phyloP scores from a whole-genome alignment of 148 eudicot genomes.

The Mesembryanthemum crystallinum region DNA sequence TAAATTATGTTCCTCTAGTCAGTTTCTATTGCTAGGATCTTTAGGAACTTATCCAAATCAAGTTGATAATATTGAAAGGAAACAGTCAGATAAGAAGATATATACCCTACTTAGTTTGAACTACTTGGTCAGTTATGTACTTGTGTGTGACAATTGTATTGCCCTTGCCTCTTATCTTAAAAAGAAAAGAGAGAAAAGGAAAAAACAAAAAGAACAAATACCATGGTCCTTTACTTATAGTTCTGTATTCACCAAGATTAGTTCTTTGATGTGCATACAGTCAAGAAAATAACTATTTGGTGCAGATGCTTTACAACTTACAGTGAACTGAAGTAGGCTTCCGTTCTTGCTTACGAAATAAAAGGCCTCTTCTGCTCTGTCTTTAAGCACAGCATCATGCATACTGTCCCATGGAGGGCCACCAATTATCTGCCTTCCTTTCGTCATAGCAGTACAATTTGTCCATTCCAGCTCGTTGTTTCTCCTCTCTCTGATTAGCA shows the following conservation, averaged over 20 bases:
- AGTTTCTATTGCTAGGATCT: neutral
- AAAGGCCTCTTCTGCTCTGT: slow-evolving; percentile 51
- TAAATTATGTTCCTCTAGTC: neutral
- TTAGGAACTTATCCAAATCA: too few relatives aligned
- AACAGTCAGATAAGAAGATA: neutral
- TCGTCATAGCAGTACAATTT: slow-evolving; percentile 72
- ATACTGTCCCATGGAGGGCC: slow-evolving; percentile 82
- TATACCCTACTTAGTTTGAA: too few relatives aligned
- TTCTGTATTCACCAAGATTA: too few relatives aligned
- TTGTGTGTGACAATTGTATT: too few relatives aligned
- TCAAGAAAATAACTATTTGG: too few relatives aligned
- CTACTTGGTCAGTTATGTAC: too few relatives aligned
- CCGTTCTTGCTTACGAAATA: slow-evolving; percentile 73
- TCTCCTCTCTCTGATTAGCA: slow-evolving; percentile 67
- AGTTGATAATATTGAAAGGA: neutral
- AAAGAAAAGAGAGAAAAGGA: too few relatives aligned
- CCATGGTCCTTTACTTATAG: too few relatives aligned
- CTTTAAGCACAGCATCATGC: slow-evolving; percentile 30
- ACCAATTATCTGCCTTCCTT: slow-evolving; percentile 50
- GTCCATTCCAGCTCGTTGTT: slow-evolving; percentile 54
- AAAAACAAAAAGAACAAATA: too few relatives aligned
- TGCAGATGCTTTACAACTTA: slow-evolving; percentile 39
- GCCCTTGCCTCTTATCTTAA: too few relatives aligned
- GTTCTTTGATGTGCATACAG: too few relatives aligned
- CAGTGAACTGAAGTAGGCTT: slow-evolving; percentile 67